These are phyloP conservation scores for Oxytropis ochrocephala DNA, from an alignment of 306 rosid species.

Conservation along the genomic window DNA sequence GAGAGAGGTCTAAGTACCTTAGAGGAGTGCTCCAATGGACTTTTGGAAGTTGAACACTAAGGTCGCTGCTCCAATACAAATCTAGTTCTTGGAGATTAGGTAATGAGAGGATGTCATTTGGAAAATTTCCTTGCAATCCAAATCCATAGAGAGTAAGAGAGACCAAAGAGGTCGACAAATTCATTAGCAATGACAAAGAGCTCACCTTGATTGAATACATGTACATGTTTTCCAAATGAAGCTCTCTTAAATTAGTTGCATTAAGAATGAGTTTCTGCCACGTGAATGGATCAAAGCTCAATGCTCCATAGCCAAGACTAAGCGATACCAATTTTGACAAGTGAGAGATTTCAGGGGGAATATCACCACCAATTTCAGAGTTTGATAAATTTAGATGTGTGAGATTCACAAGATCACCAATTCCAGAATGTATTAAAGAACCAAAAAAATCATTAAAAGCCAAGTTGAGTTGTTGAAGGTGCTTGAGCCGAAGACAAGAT, in stretches of 20 bases:
- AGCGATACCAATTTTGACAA: too few relatives aligned
- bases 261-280: too few relatives aligned
- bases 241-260: not conserved
- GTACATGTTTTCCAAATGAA: not conserved
- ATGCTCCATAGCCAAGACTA: too few relatives aligned
- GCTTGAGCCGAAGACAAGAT: not conserved
- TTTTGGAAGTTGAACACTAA: slow-evolving; percentile 5
- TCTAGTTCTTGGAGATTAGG: not conserved
- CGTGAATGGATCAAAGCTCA: too few relatives aligned
- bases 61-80: accelerated
- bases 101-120: not conserved
- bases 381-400: too few relatives aligned
- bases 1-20: too few relatives aligned
- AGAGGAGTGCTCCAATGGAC: too few relatives aligned
- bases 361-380: too few relatives aligned
- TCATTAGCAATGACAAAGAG: not conserved
- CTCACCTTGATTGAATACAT: not conserved
- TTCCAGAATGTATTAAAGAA: too few relatives aligned
- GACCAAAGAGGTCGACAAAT: slow-evolving; percentile 18
- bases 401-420: too few relatives aligned
- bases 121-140: not conserved
- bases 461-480: slow-evolving; percentile 12
- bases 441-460: too few relatives aligned
- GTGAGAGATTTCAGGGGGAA: too few relatives aligned
- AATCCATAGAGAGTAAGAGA: not conserved